phyloP scores from a whole-genome alignment of 345 rosid species.

The Salix koriyanagi region DNA sequence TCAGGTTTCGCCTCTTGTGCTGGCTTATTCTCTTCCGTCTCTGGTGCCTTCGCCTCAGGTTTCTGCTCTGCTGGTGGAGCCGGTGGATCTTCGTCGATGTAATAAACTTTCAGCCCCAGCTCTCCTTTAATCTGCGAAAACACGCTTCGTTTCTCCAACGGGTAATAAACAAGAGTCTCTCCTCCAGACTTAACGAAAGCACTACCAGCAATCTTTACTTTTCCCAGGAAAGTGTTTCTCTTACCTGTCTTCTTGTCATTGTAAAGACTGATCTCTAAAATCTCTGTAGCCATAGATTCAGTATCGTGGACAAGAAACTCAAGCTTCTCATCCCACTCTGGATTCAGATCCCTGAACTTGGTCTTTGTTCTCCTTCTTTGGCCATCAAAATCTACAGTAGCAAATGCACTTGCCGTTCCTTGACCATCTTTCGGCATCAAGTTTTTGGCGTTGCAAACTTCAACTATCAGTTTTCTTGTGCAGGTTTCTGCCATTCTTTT shows the following conservation, averaged over 20 bases:
- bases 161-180: conserved; percentile 65
- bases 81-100: conserved; percentile 59
- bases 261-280: conserved; percentile 70
- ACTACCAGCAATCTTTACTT: conserved; percentile 64
- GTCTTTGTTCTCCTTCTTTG: conserved; percentile 81
- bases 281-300: conserved; percentile 55
- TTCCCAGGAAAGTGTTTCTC: conserved; percentile 66
- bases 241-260: conserved; percentile 74
- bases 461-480: conserved; percentile 62
- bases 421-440: conserved; percentile 93
- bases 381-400: conserved; percentile 75
- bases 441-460: conserved; percentile 75
- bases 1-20: conserved; percentile 26
- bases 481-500: conserved; percentile 49
- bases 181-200: conserved; percentile 52
- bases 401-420: conserved; percentile 88
- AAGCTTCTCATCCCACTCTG: conserved; percentile 81
- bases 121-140: conserved; percentile 86
- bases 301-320: conserved; percentile 67
- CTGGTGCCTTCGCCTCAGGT: not conserved
- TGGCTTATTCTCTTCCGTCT: conserved; percentile 25
- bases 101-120: conserved; percentile 67
- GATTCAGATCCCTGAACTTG: conserved; percentile 78
- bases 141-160: conserved; percentile 83
- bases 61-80: conserved; percentile 21